These are phyloP conservation scores for Aphanomyces cochlioides DNA, from an alignment of 352 stramenopile species.

Conservation along the genomic window DNA sequence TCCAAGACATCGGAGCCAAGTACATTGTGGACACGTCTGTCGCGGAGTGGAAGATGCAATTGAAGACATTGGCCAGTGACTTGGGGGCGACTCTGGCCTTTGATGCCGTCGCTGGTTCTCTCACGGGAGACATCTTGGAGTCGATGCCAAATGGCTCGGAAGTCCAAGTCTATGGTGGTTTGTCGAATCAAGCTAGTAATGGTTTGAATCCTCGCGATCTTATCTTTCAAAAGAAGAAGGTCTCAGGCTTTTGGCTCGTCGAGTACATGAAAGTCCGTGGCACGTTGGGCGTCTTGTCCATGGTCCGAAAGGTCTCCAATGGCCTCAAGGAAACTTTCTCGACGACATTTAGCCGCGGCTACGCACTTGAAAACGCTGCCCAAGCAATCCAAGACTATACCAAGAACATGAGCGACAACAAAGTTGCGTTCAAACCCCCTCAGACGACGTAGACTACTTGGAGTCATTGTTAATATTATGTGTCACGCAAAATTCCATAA, in stretches of 20 bases:
- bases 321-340: constrained; percentile 14
- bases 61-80: constrained; percentile 21
- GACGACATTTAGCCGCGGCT: constrained; percentile 15
- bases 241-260: constrained; percentile 24
- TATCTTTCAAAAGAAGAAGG: constrained; percentile 25
- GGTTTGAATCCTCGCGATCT: constrained; percentile 6
- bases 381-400: constrained; percentile 23
- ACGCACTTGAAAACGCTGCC: constrained; percentile 20
- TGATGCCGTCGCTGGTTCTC: constrained; percentile 30
- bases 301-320: constrained; percentile 20
- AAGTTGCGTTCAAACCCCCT: constrained; percentile 27
- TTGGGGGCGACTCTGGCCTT: constrained; percentile 28
- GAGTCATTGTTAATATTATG: too few species aligned
- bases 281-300: constrained; percentile 3
- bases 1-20: constrained; percentile 29
- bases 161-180: constrained; percentile 30
- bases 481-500: too few species aligned
- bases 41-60: constrained; percentile 15
- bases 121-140: constrained; percentile 28
- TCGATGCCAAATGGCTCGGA: constrained; percentile 1
- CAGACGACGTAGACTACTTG: too few species aligned
- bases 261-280: constrained; percentile 22
- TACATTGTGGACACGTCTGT: constrained; percentile 31
- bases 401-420: constrained; percentile 27
- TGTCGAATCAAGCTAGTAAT: constrained; percentile 20